Conservation (phyloP, 257 asterid genomes). For the Solanum raphanifolium region DNA sequence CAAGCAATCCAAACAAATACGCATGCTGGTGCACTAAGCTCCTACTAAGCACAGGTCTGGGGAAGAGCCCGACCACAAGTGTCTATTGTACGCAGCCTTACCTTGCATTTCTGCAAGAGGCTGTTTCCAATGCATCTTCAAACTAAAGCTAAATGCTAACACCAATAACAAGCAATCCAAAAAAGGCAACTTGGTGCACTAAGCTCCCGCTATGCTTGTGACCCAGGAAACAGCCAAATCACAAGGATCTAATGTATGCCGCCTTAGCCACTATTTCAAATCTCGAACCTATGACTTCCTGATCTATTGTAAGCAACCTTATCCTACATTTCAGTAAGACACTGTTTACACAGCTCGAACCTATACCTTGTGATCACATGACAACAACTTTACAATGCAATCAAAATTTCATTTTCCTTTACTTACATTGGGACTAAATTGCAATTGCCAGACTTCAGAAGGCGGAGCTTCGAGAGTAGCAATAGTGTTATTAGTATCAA, state of each 20-base stretch:
- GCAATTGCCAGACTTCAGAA: slow-evolving; percentile 95
- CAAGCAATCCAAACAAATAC: neutral
- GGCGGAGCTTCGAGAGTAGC: slow-evolving; percentile 97
- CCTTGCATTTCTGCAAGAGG: neutral
- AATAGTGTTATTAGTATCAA: slow-evolving; percentile 58
- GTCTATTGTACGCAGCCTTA: neutral
- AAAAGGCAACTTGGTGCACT: neutral
- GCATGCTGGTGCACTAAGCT: neutral
- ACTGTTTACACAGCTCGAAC: neutral
- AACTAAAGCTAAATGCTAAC: neutral
- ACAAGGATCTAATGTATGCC: neutral
- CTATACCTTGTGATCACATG: neutral
- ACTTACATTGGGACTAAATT: slow-evolving; percentile 76
- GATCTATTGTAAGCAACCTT: neutral
- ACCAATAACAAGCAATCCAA: neutral
- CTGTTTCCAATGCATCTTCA: neutral
- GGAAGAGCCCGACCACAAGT: neutral
- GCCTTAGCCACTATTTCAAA: neutral
- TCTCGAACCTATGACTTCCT: neutral
- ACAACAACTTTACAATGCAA: neutral
- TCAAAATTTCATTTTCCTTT: neutral
- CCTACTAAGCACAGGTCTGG: neutral
- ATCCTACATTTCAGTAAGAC: neutral
- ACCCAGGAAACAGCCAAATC: neutral
- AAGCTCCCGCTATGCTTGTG: neutral